A percentile compares a stretch with the other conserved stretches of the same genome.
phyloP scores from a whole-genome alignment of 768 basidiomycete genomes.

The Suillus discolor region DNA sequence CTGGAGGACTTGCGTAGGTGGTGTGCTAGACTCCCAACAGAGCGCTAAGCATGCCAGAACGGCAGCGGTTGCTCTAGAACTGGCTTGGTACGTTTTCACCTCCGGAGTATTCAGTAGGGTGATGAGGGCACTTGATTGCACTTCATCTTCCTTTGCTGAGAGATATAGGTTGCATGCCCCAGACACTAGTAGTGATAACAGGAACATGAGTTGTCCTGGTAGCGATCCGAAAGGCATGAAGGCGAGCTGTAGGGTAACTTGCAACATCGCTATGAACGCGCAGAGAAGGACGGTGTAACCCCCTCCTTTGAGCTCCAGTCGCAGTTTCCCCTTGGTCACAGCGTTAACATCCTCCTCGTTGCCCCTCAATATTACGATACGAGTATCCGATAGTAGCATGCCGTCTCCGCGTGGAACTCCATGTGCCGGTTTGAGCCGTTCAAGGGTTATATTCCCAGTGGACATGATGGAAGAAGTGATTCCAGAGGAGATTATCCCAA shows the following conservation, averaged over 20 bases:
- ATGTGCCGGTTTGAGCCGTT: conserved; percentile 25
- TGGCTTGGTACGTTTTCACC: conserved; percentile 5
- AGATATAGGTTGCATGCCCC: conserved; percentile 34
- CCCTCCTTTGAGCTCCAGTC: conserved; percentile 22
- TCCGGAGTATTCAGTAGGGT: conserved; percentile 1
- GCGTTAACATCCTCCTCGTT: conserved; percentile 30
- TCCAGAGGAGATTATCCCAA: conserved; percentile 34
- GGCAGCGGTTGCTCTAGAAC: conserved; percentile 1
- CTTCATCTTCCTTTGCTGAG: conserved; percentile 14
- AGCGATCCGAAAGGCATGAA: conserved; percentile 34
- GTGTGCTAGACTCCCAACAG: neutral
- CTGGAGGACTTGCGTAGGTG: neutral
- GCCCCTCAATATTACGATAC: conserved; percentile 30
- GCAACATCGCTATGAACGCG: conserved; percentile 1
- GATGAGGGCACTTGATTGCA: conserved; percentile 5
- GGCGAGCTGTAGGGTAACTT: conserved; percentile 34
- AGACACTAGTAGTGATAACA: conserved; percentile 32
- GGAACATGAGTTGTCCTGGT: conserved; percentile 38
- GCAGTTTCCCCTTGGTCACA: conserved; percentile 30
- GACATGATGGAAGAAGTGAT: conserved; percentile 27
- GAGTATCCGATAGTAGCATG: conserved; percentile 20
- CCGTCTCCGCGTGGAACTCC: conserved; percentile 32
- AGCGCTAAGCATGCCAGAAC: conserved; percentile 6
- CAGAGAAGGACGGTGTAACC: neutral
- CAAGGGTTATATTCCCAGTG: conserved; percentile 24